Base-by-base conservation (phyloP, 139 green algal species). In the Ulvella scutata region DNA sequence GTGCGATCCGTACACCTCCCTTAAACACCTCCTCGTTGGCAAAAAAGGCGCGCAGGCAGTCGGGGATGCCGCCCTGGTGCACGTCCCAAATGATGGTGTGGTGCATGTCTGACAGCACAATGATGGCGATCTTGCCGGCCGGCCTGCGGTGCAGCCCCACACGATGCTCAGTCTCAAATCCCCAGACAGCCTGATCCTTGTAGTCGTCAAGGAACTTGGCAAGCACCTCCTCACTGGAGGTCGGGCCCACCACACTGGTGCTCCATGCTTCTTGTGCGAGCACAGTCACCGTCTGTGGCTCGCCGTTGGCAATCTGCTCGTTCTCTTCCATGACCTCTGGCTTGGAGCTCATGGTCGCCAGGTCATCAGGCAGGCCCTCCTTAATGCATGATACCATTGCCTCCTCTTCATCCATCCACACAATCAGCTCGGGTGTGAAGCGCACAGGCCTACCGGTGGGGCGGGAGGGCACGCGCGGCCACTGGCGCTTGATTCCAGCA, bases 41-140 rank as follows among this genome's bases (percentile, higher is more conserved):
- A 67, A 67, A 67, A 26, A 67, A 67, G 13, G 51, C 51, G 33
- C 33, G 51, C 20, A 67, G 17, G 20, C 51, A 67, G 13, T n/a
- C 6, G 17, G 51, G 51, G 51, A 67, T 67, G 20, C 51, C 51
- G 17, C 51, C 51, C 51, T 67, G n/a, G 33, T 67, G 51, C 10
- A 67, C 51, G 33, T 67, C 51, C 51, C 51, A 67, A 26, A 67
- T 67, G 17, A 67, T 67, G 10, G 51, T 67, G 51, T 67, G 51
- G 17, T 67, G 51, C 51, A 67, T 67, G 51, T 67, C 51, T 36
- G 51, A 67, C 51, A 67, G 51, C n/a, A 67, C 51, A 29, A 67
- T 67, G 20, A 67, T 67, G 31, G 51, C 51, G 33, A 67, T 67
- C 33, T 67, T 67, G 0, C 51, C 51, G 33, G 51, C 51, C 13